Evolutionary conservation across 345 rosid species (phyloP), one percentile per base, ranked within the genome.

Genomic region (Cardiospermum halicacabum): DNA sequence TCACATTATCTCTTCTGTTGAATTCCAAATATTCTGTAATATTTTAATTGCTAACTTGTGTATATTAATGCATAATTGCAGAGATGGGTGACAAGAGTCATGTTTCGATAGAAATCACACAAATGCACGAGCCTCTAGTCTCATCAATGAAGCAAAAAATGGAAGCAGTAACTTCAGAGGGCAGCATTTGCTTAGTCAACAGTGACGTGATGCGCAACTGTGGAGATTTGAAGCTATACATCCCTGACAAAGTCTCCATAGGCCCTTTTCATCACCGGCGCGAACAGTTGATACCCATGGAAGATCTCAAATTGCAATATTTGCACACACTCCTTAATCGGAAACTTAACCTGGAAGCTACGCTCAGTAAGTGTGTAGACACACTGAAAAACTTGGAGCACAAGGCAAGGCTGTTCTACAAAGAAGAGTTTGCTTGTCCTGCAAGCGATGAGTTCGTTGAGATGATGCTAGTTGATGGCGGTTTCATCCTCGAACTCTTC

Each of bases 401-500:
- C 9, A 68, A 70, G 62, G 79, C 85, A 0, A 63, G 80, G 8
- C 7, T 68, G 5, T 82, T 74, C 71, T 85, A 79, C 0, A 67
- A 53, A 26, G 64, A 31, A 27, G 43, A 27, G 1, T 10, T 26
- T 26, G 0, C 7, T 7, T 2, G 1, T 72, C 19, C 0, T 0
- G 8, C 60, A 0, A 69, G 70, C 40, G 63, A 81, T n/a, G 60
- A 72, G 0, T 82, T 85, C 28, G 68, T 79, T 26, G 56, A 82
- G 42, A 59, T 81, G 76, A 67, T 82, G 84, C 48, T 85, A 1
- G 53, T 81, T 0, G 88, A 82, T 49, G 88, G 81, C 0, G 68
- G 87, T 21, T 82, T 85, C 78, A 64, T 81, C 27, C 63, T 82
- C 1, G 88, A 85, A 53, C 75, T 82, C 60, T 72, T 85, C 42